Base-by-base conservation (phyloP, 2,329 filamentous ascomycete species). In the Talaromyces islandicus region DNA sequence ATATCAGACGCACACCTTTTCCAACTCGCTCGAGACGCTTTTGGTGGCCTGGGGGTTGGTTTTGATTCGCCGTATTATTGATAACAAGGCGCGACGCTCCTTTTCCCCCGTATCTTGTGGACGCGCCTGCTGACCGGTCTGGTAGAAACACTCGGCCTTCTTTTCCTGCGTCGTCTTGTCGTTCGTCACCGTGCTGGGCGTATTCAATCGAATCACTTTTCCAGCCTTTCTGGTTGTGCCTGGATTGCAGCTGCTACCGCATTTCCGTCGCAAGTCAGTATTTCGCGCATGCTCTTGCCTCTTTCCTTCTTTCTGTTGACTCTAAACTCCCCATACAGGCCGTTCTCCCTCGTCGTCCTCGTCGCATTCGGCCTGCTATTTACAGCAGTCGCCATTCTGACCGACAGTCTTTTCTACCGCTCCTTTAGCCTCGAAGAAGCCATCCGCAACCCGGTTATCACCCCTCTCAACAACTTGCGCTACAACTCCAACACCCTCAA, bases 191-290 rank as follows among this genome's bases (percentile, higher is more conserved):
- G 88, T 96, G 14, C 89, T 94, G 69, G 94, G 94, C 55, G 79
- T 93, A 61, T 99, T 99, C 77, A 99, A 97, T 76, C 87, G 94
- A 65, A 97, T 97, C 69, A 99, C 94, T 10, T 97, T 97, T 74
- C 93, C 93, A 52, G 93, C 92, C 14, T 99, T 96, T 73, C 77
- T 99, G 63, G 74, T 96, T 61, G 85, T 97, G 71, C 93, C 94
- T 57, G 88, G 88, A 38, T 78, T 96, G 71, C 88, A 87, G 70
- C 81, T 99, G 70, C 80, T 97, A 73, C 91, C 91, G 65, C 89
- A 96, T 78, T 94, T 96, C 71, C 77, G 85, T 73, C 86, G 87
- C 73, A 93, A 88, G 90, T 94, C 76, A 71, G 85, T 54, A 19
- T 35, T 54, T 14, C 48, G n/a, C 54, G 21, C 48, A 78, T 27